These are phyloP conservation scores for Trypanosoma grayi DNA, from an alignment of 208 protist species.

Conservation along the genomic window DNA sequence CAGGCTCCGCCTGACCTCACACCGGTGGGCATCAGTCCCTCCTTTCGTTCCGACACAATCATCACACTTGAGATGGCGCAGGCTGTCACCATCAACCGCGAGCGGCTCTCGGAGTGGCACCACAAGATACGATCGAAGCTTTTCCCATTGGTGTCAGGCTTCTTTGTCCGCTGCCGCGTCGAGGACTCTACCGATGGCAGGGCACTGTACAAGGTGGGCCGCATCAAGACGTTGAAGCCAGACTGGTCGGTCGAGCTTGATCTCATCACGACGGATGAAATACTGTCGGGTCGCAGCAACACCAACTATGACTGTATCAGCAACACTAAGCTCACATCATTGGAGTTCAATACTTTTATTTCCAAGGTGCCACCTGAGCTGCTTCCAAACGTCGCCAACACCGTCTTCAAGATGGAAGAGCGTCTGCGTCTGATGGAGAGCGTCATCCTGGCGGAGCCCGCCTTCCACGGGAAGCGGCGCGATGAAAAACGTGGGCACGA, in stretches of 20 bases:
- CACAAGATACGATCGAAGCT: constrained; percentile 84
- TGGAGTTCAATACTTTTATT: constrained; percentile 79
- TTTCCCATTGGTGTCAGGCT: constrained; percentile 79
- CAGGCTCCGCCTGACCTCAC: constrained; percentile 50
- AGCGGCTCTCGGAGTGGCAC: constrained; percentile 91
- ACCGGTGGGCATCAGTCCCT: constrained; percentile 27
- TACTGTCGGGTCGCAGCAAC: constrained; percentile 72
- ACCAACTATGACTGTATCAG: constrained; percentile 93
- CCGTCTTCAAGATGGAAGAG: constrained; percentile 78
- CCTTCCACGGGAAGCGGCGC: constrained; percentile 66
- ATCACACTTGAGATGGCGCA: constrained; percentile 78
- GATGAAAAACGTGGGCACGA: constrained; percentile 70
- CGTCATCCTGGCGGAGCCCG: constrained; percentile 75
- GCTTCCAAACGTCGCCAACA: constrained; percentile 49
- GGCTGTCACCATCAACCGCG: constrained; percentile 85
- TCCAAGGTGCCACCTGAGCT: constrained; percentile 58
- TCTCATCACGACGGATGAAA: constrained; percentile 80
- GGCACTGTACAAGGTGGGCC: constrained; percentile 89
- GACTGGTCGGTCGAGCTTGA: constrained; percentile 92
- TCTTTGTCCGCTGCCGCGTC: constrained; percentile 90
- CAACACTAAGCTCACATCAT: constrained; percentile 75
- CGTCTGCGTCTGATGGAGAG: constrained; percentile 76
- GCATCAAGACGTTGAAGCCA: constrained; percentile 84
- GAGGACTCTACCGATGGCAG: constrained; percentile 85
- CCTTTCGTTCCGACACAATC: constrained; percentile 47